These are phyloP conservation scores for Albizia julibrissin DNA, from an alignment of 306 rosid species.

Conservation along the genomic window DNA sequence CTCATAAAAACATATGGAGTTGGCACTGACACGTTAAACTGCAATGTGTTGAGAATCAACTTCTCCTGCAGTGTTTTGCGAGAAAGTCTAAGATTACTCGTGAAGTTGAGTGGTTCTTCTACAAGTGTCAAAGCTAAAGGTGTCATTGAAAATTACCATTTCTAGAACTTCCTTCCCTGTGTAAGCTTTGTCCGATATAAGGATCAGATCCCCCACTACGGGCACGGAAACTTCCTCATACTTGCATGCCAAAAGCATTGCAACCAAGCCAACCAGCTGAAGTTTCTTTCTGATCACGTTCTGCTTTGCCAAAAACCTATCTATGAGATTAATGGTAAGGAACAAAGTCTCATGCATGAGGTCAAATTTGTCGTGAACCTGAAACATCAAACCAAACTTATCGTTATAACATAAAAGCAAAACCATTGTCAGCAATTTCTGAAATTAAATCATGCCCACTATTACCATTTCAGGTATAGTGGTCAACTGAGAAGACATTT, in stretches of 20 bases:
- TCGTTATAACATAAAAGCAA: slow-evolving; percentile 4
- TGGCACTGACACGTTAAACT: slow-evolving; percentile 91
- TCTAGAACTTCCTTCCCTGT: slow-evolving; percentile 77
- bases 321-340: slow-evolving; percentile 78
- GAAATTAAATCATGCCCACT: slow-evolving; percentile 4
- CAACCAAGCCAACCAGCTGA: slow-evolving; percentile 94
- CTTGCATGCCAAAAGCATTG: slow-evolving; percentile 98
- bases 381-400: slow-evolving; percentile 32
- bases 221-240: slow-evolving; percentile 98
- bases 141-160: slow-evolving; percentile 56
- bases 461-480: slow-evolving; percentile 32
- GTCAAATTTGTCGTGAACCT: slow-evolving; percentile 98
- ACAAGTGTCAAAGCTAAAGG: not conserved
- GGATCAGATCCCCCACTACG: slow-evolving; percentile 80
- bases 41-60: slow-evolving; percentile 75
- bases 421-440: not conserved
- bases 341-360: slow-evolving; percentile 91
- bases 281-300: slow-evolving; percentile 83
- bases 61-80: slow-evolving; percentile 61
- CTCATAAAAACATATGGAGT: slow-evolving; percentile 78
- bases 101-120: not conserved
- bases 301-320: slow-evolving; percentile 72
- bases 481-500: slow-evolving; percentile 18
- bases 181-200: slow-evolving; percentile 92
- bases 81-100: slow-evolving; percentile 14